These are phyloP conservation scores for Ophiostoma novo-ulmi DNA, from an alignment of 2,329 filamentous ascomycete species.

Conservation along the genomic window DNA sequence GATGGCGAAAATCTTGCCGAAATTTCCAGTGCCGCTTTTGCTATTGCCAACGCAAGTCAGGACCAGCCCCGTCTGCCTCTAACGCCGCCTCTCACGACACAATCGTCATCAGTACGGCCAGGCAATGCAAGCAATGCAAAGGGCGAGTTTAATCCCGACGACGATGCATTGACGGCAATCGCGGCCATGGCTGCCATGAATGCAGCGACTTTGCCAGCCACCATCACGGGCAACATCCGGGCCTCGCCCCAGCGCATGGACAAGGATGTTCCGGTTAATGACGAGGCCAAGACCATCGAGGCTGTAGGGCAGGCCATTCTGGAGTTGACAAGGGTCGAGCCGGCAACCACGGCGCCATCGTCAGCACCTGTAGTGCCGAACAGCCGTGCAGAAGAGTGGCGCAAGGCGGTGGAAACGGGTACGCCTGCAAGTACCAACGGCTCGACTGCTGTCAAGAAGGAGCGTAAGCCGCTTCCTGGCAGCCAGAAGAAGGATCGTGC, in stretches of 20 bases:
- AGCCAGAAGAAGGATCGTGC: background rate
- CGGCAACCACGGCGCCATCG: background rate
- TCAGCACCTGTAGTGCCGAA: background rate
- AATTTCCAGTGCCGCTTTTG: slow-evolving; percentile 3
- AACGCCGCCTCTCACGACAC: slow-evolving; percentile 1
- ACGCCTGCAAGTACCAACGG: background rate
- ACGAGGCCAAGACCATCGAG: slow-evolving; percentile 6
- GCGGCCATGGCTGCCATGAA: slow-evolving; percentile 12
- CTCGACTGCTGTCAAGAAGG: background rate
- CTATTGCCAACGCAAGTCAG: background rate
- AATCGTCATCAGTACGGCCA: background rate
- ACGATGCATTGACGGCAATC: background rate
- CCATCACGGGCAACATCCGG: background rate
- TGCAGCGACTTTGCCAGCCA: background rate
- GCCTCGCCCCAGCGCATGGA: slow-evolving; percentile 8
- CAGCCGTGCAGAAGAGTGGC: slow-evolving; percentile 11
- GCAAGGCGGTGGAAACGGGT: slow-evolving; percentile 5
- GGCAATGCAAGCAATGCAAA: background rate
- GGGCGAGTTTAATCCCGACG: background rate
- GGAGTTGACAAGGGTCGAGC: slow-evolving; percentile 9
- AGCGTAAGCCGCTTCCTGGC: slow-evolving; percentile 3
- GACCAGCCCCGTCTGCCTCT: background rate
- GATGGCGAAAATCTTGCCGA: background rate
- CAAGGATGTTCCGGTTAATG: background rate
- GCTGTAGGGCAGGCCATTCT: slow-evolving; percentile 12